Evolutionary conservation across 768 basidiomycete species (phyloP).

Genomic region (Trametes sanguinea): DNA sequence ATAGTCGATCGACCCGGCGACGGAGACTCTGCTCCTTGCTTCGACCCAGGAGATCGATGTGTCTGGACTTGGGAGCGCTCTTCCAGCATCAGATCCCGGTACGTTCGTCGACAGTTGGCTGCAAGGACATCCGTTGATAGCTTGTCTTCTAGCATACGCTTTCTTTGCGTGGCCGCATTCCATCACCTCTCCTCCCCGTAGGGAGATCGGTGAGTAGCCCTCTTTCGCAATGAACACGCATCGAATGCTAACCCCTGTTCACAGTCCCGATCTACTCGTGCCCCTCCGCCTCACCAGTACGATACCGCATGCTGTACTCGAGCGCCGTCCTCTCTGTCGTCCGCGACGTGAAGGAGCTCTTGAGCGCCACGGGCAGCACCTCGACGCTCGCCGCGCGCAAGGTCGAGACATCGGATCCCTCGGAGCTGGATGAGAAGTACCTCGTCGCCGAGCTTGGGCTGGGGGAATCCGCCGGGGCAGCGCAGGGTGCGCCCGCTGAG

Average conservation of each 20-base stretch:
- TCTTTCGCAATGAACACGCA: not conserved
- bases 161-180: conserved; percentile 67
- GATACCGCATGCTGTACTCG: conserved; percentile 88
- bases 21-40: conserved; percentile 58
- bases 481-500: conserved; percentile 22
- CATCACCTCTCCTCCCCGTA: conserved; percentile 40
- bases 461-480: conserved; percentile 11
- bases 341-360: conserved; percentile 53
- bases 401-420: conserved; percentile 82
- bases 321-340: conserved; percentile 62
- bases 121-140: conserved; percentile 10
- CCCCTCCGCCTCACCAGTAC: conserved; percentile 77
- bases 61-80: conserved; percentile 45
- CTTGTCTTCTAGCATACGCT: conserved; percentile 46
- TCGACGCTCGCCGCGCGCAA: conserved; percentile 55
- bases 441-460: conserved; percentile 60
- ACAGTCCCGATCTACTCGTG: conserved; percentile 92
- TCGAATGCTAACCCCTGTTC: not conserved
- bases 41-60: conserved; percentile 43
- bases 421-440: conserved; percentile 66
- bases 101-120: conserved; percentile 8
- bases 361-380: conserved; percentile 40
- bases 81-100: conserved; percentile 66
- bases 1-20: conserved; percentile 66
- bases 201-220: conserved; percentile 56